Percentiles rank a stretch among this genome's conserved stretches.
Evolutionary conservation across 306 rosid species (phyloP).

Genomic region (Casuarina glauca): DNA sequence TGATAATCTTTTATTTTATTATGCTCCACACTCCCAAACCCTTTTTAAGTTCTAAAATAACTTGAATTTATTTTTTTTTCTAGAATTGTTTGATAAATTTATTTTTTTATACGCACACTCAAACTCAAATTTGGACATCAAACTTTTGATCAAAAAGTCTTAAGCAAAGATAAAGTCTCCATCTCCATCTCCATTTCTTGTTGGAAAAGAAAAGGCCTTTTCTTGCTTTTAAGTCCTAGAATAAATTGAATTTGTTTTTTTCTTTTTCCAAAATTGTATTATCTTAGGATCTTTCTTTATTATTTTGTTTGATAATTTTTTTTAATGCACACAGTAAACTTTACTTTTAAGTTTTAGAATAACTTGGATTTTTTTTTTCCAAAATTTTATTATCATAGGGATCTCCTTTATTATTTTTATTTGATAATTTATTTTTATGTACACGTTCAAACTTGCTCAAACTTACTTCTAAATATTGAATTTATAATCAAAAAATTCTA

Average conservation of each 20-base stretch:
- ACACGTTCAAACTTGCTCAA: no score
- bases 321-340: no score
- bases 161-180: neutral
- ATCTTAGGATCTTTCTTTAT: neutral
- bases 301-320: no score
- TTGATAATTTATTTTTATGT: neutral
- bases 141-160: no score
- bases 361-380: neutral
- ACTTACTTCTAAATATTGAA: no score
- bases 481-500: no score
- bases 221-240: constrained; percentile 9
- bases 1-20: no score
- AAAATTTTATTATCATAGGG: neutral
- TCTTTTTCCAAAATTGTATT: no score
- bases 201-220: constrained; percentile 35
- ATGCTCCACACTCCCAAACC: no score
- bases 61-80: neutral
- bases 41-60: constrained; percentile 19
- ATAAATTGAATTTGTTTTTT: neutral
- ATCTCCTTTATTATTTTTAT: neutral
- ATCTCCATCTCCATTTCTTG: constrained; percentile 43
- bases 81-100: no score
- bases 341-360: constrained; percentile 19
- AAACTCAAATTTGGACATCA: no score
- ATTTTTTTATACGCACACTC: no score